A percentile compares a stretch with the other conserved stretches of the same genome.
Conservation (phyloP, 2,329 filamentous ascomycete species). For the Keithomyces neogunnii region DNA sequence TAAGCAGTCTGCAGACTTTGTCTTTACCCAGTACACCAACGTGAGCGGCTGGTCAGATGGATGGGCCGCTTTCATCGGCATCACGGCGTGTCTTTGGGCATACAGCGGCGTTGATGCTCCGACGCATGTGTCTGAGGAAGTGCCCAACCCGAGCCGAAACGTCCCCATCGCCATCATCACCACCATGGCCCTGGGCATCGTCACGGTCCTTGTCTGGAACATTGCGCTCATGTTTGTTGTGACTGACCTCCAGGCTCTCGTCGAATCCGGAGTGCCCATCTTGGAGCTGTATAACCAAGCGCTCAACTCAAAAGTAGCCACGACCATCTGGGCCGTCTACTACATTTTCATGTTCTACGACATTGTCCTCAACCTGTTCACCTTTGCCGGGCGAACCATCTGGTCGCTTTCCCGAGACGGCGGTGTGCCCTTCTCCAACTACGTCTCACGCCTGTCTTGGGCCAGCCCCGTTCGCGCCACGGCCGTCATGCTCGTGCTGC, state of each 20-base stretch:
- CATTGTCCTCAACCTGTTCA: constrained; percentile 17
- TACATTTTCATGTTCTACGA: constrained; percentile 19
- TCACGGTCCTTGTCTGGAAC: constrained; percentile 15
- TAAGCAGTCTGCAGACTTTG: constrained; percentile 11
- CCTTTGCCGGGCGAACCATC: constrained; percentile 16
- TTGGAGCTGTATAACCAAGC: constrained; percentile 17
- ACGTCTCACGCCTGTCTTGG: constrained; percentile 13
- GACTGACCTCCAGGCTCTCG: constrained; percentile 15
- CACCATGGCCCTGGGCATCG: constrained; percentile 14
- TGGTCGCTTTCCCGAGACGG: constrained; percentile 18
- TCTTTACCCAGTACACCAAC: constrained; percentile 15
- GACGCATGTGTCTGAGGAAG: constrained; percentile 16
- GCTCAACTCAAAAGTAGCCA: constrained; percentile 14
- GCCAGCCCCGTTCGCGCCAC: constrained; percentile 15
- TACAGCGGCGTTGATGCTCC: constrained; percentile 14
- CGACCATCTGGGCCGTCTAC: constrained; percentile 16
- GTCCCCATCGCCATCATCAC: constrained; percentile 17
- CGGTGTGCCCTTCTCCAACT: constrained; percentile 14
- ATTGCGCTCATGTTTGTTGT: constrained; percentile 17
- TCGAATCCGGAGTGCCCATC: constrained; percentile 15
- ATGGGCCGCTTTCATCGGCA: constrained; percentile 15
- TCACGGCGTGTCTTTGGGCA: constrained; percentile 16
- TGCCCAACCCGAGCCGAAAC: constrained; percentile 16
- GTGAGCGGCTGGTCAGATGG: constrained; percentile 17
- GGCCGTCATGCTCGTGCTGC: constrained; percentile 18